Evolutionary conservation across 2,329 filamentous ascomycete species (phyloP), one percentile per base, ranked within the genome.

Genomic region (Nothophoma quercina): DNA sequence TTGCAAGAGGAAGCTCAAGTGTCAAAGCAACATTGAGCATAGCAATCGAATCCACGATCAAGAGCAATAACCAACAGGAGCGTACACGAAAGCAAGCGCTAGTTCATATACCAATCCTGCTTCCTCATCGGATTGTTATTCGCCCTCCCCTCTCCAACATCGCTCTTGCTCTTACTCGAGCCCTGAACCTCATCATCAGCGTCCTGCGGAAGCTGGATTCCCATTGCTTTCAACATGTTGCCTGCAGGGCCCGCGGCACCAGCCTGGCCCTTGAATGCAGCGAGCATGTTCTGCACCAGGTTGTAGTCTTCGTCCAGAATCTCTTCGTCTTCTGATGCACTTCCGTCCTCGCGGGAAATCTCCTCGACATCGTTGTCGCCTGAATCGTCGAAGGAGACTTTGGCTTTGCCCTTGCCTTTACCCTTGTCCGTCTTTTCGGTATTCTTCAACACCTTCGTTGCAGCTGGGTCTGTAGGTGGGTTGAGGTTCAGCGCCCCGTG

Each of bases 251-350:
- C 95, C 25, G 91, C 82, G 79, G 89, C 85, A 10, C 95, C 95
- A 15, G 81, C 91, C 72, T 98, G 93, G 13, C 90, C 88, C 69
- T 96, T 96, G 75, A 99, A 93, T 64, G 91, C 93, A 72, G 97
- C 91, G 1, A 99, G 79, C 47, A 99, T 79, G 67, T 98, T 98
- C 72, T 89, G 91, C 15, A 90, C 92, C 19, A 99, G 80, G 56
- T 95, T 93, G 62, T 92, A 89, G 69, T 98, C 90, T 22, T 95
- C 85, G 58, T 95, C 83, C 45, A 88, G 86, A 0, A 84, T 60
- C 8, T 78, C 79, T 7, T 83, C 80, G 2, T 81, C 58, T 5
- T 61, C 79, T n/a, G 33, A 46, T 2, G 13, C 33, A 13, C 32
- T 93, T 62, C 91, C 89, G 69, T 98, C 90, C 21, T 93, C 85